These are phyloP conservation scores for Xylariaceae sp. DNA, from an alignment of 2,329 filamentous ascomycete species.

Conservation along the genomic window DNA sequence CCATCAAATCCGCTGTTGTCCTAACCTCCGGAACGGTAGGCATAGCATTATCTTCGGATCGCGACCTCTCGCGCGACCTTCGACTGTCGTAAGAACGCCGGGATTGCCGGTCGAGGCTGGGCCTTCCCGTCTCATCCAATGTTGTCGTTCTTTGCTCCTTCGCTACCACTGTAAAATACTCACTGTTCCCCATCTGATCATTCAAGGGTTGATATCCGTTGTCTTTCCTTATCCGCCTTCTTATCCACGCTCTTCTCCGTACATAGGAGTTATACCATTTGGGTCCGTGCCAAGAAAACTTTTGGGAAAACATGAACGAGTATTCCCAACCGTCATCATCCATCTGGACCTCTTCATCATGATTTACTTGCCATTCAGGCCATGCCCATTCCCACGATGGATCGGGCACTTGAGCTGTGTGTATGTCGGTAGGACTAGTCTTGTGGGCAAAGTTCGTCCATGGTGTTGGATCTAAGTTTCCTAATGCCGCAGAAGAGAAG, in stretches of 20 bases:
- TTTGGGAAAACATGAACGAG: constrained; percentile 75
- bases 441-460: constrained; percentile 75
- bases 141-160: constrained; percentile 36
- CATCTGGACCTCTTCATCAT: constrained; percentile 65
- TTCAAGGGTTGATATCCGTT: constrained; percentile 43
- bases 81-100: constrained; percentile 34
- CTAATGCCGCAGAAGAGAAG: constrained; percentile 82
- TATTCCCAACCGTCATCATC: constrained; percentile 97
- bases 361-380: constrained; percentile 60
- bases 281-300: constrained; percentile 81
- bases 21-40: constrained; percentile 47
- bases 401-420: constrained; percentile 88
- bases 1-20: constrained; percentile 66
- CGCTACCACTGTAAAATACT: constrained; percentile 75
- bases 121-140: constrained; percentile 37
- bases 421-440: constrained; percentile 62
- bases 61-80: constrained; percentile 33
- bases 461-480: constrained; percentile 77
- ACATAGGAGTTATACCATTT: constrained; percentile 96
- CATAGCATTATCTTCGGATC: constrained; percentile 30
- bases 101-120: constrained; percentile 20
- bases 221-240: constrained; percentile 67
- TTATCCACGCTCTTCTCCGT: constrained; percentile 81
- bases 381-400: constrained; percentile 90
- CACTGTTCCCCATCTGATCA: constrained; percentile 64